These are phyloP conservation scores for Pythium aristosporum DNA, from an alignment of 352 stramenopile species.

Conservation along the genomic window DNA sequence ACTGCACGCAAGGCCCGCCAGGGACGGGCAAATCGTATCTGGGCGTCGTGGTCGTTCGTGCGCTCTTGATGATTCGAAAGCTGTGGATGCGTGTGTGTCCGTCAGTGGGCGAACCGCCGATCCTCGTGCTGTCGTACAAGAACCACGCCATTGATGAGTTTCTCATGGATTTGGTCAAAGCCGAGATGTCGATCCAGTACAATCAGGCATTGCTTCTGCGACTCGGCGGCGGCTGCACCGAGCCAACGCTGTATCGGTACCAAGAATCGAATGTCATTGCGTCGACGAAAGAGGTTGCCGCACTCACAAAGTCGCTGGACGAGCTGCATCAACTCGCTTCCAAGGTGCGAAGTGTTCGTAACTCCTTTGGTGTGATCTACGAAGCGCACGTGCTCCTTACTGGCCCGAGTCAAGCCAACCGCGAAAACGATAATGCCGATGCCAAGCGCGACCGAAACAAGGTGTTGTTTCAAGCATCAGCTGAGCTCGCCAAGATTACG, in stretches of 20 bases:
- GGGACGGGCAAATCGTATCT: slow-evolving; percentile 91
- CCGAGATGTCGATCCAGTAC: slow-evolving; percentile 35
- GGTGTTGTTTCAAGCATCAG: slow-evolving; percentile 4
- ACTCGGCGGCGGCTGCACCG: slow-evolving; percentile 65
- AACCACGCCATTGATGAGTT: slow-evolving; percentile 90
- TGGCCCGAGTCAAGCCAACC: background rate
- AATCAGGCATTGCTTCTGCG: slow-evolving; percentile 43
- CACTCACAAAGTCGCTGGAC: slow-evolving; percentile 12
- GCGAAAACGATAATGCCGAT: background rate
- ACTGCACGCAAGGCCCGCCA: slow-evolving; percentile 85
- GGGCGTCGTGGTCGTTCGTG: slow-evolving; percentile 77
- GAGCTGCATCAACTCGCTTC: slow-evolving; percentile 21
- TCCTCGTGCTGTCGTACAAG: slow-evolving; percentile 87
- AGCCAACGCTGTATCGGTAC: slow-evolving; percentile 50
- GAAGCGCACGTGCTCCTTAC: slow-evolving; percentile 21
- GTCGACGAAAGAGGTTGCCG: slow-evolving; percentile 6
- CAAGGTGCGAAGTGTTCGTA: slow-evolving; percentile 13
- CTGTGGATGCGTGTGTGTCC: slow-evolving; percentile 68
- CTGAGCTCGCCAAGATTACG: background rate
- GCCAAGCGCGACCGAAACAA: slow-evolving; percentile 14
- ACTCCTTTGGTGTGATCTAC: slow-evolving; percentile 22
- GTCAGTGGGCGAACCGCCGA: slow-evolving; percentile 68
- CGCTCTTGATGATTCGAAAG: slow-evolving; percentile 70
- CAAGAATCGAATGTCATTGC: slow-evolving; percentile 36
- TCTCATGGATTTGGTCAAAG: slow-evolving; percentile 67